These are phyloP conservation scores for Leccinum longicurvipes DNA, from an alignment of 768 basidiomycete genomes.

Conservation along the genomic window DNA sequence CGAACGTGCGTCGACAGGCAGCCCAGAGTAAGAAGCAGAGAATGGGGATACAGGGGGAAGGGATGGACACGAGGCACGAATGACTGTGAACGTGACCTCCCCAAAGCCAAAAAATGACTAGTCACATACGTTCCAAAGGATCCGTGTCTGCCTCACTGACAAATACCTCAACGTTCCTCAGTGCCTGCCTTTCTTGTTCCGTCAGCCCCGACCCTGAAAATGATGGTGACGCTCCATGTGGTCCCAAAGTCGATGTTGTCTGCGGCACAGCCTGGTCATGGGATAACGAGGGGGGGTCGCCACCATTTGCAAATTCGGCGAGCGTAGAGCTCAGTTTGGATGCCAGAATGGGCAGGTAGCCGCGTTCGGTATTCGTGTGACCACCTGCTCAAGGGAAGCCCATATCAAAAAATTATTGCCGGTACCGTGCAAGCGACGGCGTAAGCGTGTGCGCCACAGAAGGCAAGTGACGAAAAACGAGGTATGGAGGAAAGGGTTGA, in stretches of 20 bases:
- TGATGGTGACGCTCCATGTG: constrained; percentile 18
- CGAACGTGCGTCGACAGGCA: background rate
- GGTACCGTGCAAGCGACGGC: constrained; percentile 12
- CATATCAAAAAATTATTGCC: constrained; percentile 13
- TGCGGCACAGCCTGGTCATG: constrained; percentile 1
- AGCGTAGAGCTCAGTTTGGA: constrained; percentile 58
- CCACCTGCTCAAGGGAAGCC: constrained; percentile 50
- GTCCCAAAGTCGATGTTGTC: constrained; percentile 24
- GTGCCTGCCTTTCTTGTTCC: constrained; percentile 28
- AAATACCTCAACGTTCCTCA: constrained; percentile 49
- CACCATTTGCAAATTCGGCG: constrained; percentile 28
- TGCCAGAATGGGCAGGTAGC: constrained; percentile 78
- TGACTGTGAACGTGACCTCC: background rate
- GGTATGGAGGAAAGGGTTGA: background rate
- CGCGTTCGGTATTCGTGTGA: constrained; percentile 94
- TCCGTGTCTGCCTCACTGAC: constrained; percentile 73
- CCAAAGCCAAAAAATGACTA: background rate
- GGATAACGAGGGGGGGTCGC: background rate
- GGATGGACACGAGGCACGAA: background rate
- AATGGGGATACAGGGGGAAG: background rate
- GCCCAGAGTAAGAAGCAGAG: background rate
- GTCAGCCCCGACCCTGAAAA: constrained; percentile 23
- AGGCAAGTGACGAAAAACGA: background rate
- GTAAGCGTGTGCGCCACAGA: constrained; percentile 15
- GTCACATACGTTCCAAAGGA: constrained; percentile 66